phyloP scores from a whole-genome alignment of 306 rosid genomes.

The Cucumis cinereus region DNA sequence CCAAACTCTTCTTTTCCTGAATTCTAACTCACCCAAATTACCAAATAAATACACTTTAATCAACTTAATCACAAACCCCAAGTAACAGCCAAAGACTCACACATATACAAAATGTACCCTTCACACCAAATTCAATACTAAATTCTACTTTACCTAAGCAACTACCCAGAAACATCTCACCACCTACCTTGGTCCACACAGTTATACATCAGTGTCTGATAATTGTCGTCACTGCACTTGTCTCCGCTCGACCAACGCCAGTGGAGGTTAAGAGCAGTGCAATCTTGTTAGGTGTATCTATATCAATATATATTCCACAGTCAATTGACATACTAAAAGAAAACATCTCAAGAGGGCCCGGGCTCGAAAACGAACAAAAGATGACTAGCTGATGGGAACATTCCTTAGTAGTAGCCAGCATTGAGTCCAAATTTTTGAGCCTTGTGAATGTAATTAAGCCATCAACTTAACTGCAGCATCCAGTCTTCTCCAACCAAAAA shows the following conservation, averaged over 20 bases:
- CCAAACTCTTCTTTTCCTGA: background rate
- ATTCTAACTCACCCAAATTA: background rate
- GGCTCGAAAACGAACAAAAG: background rate
- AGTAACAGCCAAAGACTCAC: background rate
- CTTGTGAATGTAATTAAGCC: background rate
- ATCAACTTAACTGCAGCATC: background rate
- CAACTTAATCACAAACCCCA: slow-evolving; percentile 2
- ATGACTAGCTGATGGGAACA: background rate
- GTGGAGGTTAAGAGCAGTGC: background rate
- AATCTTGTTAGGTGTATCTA: background rate
- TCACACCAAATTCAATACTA: background rate
- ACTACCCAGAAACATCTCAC: background rate
- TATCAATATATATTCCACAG: background rate
- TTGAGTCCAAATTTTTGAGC: background rate
- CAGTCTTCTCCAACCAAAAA: background rate
- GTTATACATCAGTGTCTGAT: background rate
- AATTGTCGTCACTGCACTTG: background rate
- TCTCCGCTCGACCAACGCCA: background rate
- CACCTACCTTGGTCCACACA: background rate
- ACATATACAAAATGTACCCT: slow-evolving; percentile 9
- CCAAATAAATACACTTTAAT: slow-evolving; percentile 2
- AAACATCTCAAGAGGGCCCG: background rate
- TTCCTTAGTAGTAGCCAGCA: background rate
- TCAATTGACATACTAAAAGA: background rate
- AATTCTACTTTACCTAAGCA: background rate